Evolutionary conservation across 495 filamentous ascomycete genomes (phyloP).

Genomic region (Astrocystis sublimbata): DNA sequence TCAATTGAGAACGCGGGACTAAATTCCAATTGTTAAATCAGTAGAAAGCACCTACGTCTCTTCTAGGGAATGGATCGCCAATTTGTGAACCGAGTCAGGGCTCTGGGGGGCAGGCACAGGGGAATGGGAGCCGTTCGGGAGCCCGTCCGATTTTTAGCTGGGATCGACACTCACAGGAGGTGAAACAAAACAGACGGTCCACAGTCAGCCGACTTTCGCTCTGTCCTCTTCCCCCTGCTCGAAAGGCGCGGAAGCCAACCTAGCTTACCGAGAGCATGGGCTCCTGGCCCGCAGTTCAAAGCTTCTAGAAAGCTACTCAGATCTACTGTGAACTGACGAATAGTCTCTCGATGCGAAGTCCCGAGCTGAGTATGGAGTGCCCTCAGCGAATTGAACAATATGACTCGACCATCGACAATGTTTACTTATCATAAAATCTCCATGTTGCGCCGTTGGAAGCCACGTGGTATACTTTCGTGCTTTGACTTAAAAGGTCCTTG

Average conservation of each 20-base stretch:
- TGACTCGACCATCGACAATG: too few relatives aligned
- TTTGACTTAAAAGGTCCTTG: too few relatives aligned
- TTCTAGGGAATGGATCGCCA: neutral
- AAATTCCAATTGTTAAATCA: neutral
- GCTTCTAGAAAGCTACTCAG: constrained; percentile 1
- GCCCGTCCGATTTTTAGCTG: constrained; percentile 1
- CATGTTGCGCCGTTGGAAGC: too few relatives aligned
- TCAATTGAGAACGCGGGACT: neutral
- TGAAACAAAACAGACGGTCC: constrained; percentile 1
- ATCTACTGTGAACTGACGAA: too few relatives aligned
- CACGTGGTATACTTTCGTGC: too few relatives aligned
- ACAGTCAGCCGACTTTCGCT: neutral
- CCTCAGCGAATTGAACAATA: neutral
- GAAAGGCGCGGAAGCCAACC: neutral
- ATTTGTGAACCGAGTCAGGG: neutral
- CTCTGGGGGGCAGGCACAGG: too few relatives aligned
- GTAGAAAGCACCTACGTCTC: neutral
- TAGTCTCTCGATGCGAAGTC: too few relatives aligned
- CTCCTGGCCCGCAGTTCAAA: neutral
- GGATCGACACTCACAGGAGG: neutral
- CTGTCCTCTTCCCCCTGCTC: neutral
- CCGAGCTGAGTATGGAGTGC: too few relatives aligned
- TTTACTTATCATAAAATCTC: too few relatives aligned
- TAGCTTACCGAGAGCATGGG: neutral
- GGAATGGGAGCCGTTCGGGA: neutral